phyloP scores from a whole-genome alignment of 116 monocot species.

The Dioscorea cayenensis region DNA sequence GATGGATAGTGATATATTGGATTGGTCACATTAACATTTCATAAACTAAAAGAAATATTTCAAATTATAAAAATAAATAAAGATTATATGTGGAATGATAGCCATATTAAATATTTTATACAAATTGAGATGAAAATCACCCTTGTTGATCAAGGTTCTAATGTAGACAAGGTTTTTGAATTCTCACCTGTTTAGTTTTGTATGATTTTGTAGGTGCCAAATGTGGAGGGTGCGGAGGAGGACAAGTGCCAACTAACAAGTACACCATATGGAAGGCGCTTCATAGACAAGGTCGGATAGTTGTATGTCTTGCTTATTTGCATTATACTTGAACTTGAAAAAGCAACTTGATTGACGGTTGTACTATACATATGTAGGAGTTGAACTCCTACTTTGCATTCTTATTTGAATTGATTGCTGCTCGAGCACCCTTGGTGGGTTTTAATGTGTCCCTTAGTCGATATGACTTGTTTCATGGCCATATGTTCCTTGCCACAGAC shows the following conservation, averaged over 20 bases:
- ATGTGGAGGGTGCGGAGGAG: constrained; percentile 57
- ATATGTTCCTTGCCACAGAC: constrained; percentile 69
- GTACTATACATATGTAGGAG: constrained; percentile 33
- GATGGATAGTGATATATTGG: too few species aligned
- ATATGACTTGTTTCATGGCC: constrained; percentile 96
- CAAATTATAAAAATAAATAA: too few species aligned
- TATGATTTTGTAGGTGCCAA: constrained; percentile 54
- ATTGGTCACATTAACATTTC: too few species aligned
- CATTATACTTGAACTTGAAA: neutral
- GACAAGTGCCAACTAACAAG: constrained; percentile 80
- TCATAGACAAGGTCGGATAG: constrained; percentile 56
- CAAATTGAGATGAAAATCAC: too few species aligned
- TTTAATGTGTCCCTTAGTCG: constrained; percentile 74
- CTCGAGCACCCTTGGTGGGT: constrained; percentile 57
- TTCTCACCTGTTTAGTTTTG: too few species aligned
- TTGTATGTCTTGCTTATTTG: neutral
- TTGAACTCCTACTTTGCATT: constrained; percentile 85
- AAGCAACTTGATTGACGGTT: neutral
- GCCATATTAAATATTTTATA: too few species aligned
- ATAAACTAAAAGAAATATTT: too few species aligned
- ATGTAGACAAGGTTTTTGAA: too few species aligned
- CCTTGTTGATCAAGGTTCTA: too few species aligned
- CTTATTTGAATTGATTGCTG: constrained; percentile 75
- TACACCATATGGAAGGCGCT: constrained; percentile 75
- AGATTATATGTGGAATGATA: too few species aligned